Evolutionary conservation across 1,139 yeast species (phyloP), one percentile per base, ranked within the genome.

Genomic region (Candida gigantensis): DNA sequence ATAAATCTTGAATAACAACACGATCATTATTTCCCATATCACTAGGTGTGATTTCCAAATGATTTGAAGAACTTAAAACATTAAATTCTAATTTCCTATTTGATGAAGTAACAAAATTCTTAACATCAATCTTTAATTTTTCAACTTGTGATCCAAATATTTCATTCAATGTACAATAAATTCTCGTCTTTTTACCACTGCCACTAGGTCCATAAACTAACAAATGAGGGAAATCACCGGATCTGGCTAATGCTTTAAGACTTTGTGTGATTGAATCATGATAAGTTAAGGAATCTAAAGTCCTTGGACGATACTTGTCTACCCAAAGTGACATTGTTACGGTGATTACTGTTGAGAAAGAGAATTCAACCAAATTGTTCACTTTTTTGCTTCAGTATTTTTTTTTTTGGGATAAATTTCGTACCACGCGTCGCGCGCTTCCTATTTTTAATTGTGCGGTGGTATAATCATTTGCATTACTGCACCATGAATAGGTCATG

Each of bases 21-120:
- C 97, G 74, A 60, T 92, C 98, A 55, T 88, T 88, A 58, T 84
- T 88, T 4, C 97, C 97, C 84, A 90, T 84, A 60, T 92, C 98
- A 42, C 95, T 81, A 2, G 99, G 99, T 3, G 98, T 92, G 52
- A 92, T 85, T 59, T 92, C 99, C 50, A 90, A 65, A 60, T 92
- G 99, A 55, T 84, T 81, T 0, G 94, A 86, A 6, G 95, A 84
- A 37, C 95, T 84, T 24, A 92, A 87, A 24, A 92, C 90, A 52
- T 88, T 92, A 61, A 92, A 82, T 54, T 92, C 97, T 40, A 92
- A 66, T 58, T 89, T 92, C 40, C 90, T 71, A 49, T 74, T 77
- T 32, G 74, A 74, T 3, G 88, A 70, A 0, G 95, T 82, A 19
- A 79, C 79, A 57, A 92, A 87, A 3, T 85, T 80, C 50, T 95